Evolutionary conservation across 352 stramenopile genomes (phyloP), one percentile per base, ranked within the genome.

Genomic region (Pythium brassicae): DNA sequence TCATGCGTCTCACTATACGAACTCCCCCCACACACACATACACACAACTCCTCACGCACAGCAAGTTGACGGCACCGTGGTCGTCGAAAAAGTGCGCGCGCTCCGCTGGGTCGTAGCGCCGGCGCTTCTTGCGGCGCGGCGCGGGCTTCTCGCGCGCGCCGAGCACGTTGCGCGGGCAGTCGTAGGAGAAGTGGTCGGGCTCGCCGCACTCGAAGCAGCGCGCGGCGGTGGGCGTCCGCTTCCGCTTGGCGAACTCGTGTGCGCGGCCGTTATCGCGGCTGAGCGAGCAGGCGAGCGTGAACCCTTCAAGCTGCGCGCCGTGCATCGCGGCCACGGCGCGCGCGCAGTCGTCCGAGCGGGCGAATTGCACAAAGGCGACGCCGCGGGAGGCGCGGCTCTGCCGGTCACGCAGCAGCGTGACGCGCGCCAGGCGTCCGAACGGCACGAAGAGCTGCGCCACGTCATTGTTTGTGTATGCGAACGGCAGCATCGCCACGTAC

Each of bases 401-500:
- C 52, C 84, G 85, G 55, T 95, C 81, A 2, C 81, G 79, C 54
- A 93, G 59, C 20, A 95, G 76, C 51, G 86, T 81, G 43, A 92
- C 82, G 22, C 80, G 77, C 44, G 85, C 83, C 48, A 93, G 65
- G 61, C 80, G 83, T 10, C 85, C 81, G 60, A 88, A 91, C 5
- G 70, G 77, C 20, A 72, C 71, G 53, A 94, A 95, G 20, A 95
- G 72, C 65, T 95, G 84, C 37, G 82, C 86, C 19, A 95, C 81
- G 61, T 94, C 86, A 63, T 85, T 95, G 52, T 83, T 92, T 6
- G 83, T 95, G 69, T 93, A 95, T 26, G 78, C 77, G 55, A 88
- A 95, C 63, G 86, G 86, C 43, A 95, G 76, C 86, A 94, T 95
- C 23, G 86, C 72, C n/a, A 95, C 78, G 62, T 95, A 92, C 19